Evolutionary conservation across 2,329 filamentous ascomycete species (phyloP).

Genomic region (Basipetospora chlamydospora): DNA sequence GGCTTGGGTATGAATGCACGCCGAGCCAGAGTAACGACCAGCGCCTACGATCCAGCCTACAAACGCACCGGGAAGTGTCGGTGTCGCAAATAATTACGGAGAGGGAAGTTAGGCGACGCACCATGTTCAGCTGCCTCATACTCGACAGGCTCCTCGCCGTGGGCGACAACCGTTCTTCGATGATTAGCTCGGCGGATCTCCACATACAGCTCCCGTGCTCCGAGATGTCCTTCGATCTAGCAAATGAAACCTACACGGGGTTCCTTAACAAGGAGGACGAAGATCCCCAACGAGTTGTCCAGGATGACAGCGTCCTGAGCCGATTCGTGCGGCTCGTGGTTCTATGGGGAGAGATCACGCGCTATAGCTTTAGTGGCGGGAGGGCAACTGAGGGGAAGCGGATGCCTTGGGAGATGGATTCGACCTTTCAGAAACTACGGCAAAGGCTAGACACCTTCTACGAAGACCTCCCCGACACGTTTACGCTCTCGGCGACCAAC

Average conservation of each 20-base stretch:
- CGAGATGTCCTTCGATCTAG: conserved; percentile 49
- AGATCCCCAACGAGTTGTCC: conserved; percentile 9
- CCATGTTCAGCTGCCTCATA: conserved; percentile 63
- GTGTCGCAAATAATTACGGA: conserved; percentile 21
- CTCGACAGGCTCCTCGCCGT: conserved; percentile 55
- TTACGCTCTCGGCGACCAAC: conserved; percentile 45
- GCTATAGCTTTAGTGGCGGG: conserved; percentile 36
- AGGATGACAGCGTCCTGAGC: conserved; percentile 33
- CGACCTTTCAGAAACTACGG: conserved; percentile 39
- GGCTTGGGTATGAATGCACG: conserved; percentile 41
- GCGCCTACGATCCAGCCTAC: neutral
- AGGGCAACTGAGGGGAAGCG: conserved; percentile 29
- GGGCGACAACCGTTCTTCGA: conserved; percentile 45
- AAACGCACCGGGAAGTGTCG: neutral
- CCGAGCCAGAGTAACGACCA: neutral
- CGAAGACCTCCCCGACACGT: conserved; percentile 34
- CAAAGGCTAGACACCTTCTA: conserved; percentile 26
- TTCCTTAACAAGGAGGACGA: conserved; percentile 21
- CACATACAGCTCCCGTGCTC: conserved; percentile 54
- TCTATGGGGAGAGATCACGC: conserved; percentile 43
- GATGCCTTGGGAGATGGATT: conserved; percentile 44
- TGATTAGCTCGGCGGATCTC: conserved; percentile 43
- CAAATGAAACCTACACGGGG: conserved; percentile 38
- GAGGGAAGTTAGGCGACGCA: conserved; percentile 51
- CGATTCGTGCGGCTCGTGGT: conserved; percentile 44